These are phyloP conservation scores for Cenchrus fungigraminus DNA, from an alignment of 176 grass and related monocot genomes.

Conservation along the genomic window DNA sequence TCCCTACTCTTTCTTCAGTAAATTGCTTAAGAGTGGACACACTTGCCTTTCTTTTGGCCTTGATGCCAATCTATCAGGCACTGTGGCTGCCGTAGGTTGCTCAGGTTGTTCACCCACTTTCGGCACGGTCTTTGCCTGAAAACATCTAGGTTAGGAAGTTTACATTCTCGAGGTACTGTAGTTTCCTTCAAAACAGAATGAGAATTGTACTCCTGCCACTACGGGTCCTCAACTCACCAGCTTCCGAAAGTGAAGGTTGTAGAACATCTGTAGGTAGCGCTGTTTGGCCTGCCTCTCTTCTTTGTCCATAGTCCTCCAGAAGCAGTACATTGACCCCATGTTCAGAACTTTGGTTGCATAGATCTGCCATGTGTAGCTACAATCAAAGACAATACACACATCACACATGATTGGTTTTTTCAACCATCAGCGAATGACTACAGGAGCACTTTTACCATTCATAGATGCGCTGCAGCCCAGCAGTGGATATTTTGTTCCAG, in stretches of 20 bases:
- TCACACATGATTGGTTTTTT: not conserved
- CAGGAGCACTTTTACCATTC: conserved; percentile 45
- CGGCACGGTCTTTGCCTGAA: conserved; percentile 59
- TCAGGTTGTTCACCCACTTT: conserved; percentile 28
- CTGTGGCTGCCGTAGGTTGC: not conserved
- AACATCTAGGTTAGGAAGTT: not conserved
- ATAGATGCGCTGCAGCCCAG: conserved; percentile 73
- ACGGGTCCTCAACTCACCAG: conserved; percentile 52
- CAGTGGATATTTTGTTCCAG: conserved; percentile 75
- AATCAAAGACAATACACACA: not conserved
- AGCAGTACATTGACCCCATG: conserved; percentile 72
- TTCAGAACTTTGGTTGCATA: conserved; percentile 72
- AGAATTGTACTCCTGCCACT: not conserved
- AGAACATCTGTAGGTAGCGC: conserved; percentile 75
- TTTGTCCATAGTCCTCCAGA: conserved; percentile 67
- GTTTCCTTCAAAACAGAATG: conserved; percentile 5
- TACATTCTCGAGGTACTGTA: not conserved
- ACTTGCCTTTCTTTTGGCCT: conserved; percentile 65
- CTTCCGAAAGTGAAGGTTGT: conserved; percentile 82
- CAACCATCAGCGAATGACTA: not conserved
- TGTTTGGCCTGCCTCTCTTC: conserved; percentile 57
- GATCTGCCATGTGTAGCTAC: conserved; percentile 83
- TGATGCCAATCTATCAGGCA: not conserved
- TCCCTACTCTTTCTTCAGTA: conserved; percentile 52
- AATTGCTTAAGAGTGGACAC: conserved; percentile 57